These are phyloP conservation scores for Rhodocollybia butyracea DNA, from an alignment of 768 basidiomycete genomes.

Conservation along the genomic window DNA sequence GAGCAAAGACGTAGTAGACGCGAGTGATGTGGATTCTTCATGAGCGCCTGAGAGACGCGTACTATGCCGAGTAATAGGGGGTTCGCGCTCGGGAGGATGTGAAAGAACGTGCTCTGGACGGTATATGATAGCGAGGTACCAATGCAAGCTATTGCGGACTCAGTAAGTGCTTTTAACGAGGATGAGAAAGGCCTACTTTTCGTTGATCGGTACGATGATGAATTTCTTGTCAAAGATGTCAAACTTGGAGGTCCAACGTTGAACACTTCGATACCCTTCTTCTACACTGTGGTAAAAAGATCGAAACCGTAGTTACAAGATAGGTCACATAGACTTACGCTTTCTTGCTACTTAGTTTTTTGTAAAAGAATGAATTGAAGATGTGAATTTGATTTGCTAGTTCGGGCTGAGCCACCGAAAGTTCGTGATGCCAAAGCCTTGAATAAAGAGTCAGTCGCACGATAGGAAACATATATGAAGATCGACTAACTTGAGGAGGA, in stretches of 20 bases:
- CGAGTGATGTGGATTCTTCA: neutral
- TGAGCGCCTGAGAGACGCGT: neutral
- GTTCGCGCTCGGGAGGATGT: conserved; percentile 27
- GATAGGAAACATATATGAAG: too few relatives aligned
- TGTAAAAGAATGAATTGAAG: conserved; percentile 98
- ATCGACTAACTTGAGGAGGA: conserved; percentile 79
- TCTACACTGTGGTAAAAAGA: conserved; percentile 31
- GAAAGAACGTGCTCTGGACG: conserved; percentile 66
- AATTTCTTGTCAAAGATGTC: conserved; percentile 90
- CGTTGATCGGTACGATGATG: conserved; percentile 94
- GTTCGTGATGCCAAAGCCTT: conserved; percentile 70
- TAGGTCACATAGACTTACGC: too few relatives aligned
- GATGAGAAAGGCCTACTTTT: conserved; percentile 61
- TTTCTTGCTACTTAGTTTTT: conserved; percentile 79
- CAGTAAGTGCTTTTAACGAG: neutral
- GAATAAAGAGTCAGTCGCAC: conserved; percentile 5
- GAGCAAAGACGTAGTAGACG: neutral
- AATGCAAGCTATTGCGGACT: conserved; percentile 66
- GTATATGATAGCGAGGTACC: conserved; percentile 95
- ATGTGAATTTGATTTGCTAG: conserved; percentile 77
- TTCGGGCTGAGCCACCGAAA: conserved; percentile 52
- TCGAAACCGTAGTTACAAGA: conserved; percentile 32
- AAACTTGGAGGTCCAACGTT: conserved; percentile 91
- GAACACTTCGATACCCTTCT: conserved; percentile 79
- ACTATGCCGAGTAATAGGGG: neutral